Evolutionary conservation across 345 rosid genomes (phyloP), one percentile per base, ranked within the genome.

Genomic region (Combretum micranthum): DNA sequence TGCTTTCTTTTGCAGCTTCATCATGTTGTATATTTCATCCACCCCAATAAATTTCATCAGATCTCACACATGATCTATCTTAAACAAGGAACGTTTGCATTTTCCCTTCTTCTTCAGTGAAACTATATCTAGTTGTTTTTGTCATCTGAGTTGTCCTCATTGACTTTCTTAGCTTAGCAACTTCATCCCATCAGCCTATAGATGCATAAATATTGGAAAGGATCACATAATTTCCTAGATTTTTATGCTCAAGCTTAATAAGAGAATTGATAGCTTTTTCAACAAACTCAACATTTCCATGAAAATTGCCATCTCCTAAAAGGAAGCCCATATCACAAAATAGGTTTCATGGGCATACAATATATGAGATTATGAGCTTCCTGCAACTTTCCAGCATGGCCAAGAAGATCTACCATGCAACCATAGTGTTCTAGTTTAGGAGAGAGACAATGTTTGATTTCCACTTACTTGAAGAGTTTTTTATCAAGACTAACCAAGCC

Each of bases 371-470:
- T 66, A 51, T 76, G 79, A 13, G 92, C 92, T 77, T 82, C 87
- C 64, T 64, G 72, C 22, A 86, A 67, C 67, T 73, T 69, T 22
- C 97, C 97, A 0, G 87, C 83, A 25, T 95, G 95, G 46, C 92
- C 95, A 17, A 86, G 70, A 60, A 89, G 92, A 68, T 89, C 95
- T 49, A 86, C 84, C 86, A 89, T 76, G 82, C 92, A 89, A 57
- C 95, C 92, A 13, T 75, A 12, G n/a, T n/a, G n/a, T n/a, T n/a
- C n/a, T n/a, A n/a, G n/a, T n/a, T n/a, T n/a, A n/a, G n/a, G n/a
- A n/a, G n/a, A n/a, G n/a, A n/a, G n/a, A n/a, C n/a, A n/a, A n/a
- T n/a, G n/a, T n/a, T n/a, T n/a, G n/a, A n/a, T n/a, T n/a, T n/a
- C n/a, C n/a, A n/a, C n/a, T n/a, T n/a, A n/a, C n/a, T n/a, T n/a